Evolutionary conservation across 495 filamentous ascomycete genomes (phyloP), one percentile per base, ranked within the genome.

Genomic region (Aspergillus baeticus): DNA sequence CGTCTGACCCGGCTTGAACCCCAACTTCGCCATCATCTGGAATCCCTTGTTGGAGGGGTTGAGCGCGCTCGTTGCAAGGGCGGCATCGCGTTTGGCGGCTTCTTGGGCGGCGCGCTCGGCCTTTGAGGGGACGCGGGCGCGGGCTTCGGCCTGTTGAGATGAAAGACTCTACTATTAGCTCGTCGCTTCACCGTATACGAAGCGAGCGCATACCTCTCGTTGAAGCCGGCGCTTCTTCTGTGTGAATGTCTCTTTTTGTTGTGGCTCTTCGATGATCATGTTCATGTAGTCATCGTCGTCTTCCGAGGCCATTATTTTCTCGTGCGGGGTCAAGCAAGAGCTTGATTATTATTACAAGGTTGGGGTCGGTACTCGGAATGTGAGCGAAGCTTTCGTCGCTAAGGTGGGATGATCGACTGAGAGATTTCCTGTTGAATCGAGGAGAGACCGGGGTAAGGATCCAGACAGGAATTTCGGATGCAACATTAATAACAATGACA

Each of bases 1-100:
- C 0, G 82, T 79, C 47, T 84, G 83, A 13, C 88, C 88, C 10
- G 82, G 73, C 57, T 83, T 87, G 72, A 92, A 98, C 6, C 94
- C 94, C 76, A 98, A 87, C 69, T 87, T 91, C n/a, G 89, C 85
- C 92, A 98, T 94, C 91, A 98, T 96, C 54, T 89, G 79, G 52
- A 92, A 84, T 2, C 94, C 94, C 69, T 97, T 98, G 44, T 80
- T 78, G 6, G 73, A 65, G n/a, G 82, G 80, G 37, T 77, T 65
- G 14, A 90, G 73, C 22, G 96, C 77, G n/a, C 86, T 87, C 13
- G 74, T 86, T 2, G 83, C 75, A 14, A 96, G 81, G 5, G 87
- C 91, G 38, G 78, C 81, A 68, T 98, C 91, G 39, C 91, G 88
- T 21, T 80, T 83, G 35, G 78, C 78, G 21, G 77, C 81, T 63